phyloP scores from a whole-genome alignment of 2,329 filamentous ascomycete species.

The Colletotrichum ledebouriae region DNA sequence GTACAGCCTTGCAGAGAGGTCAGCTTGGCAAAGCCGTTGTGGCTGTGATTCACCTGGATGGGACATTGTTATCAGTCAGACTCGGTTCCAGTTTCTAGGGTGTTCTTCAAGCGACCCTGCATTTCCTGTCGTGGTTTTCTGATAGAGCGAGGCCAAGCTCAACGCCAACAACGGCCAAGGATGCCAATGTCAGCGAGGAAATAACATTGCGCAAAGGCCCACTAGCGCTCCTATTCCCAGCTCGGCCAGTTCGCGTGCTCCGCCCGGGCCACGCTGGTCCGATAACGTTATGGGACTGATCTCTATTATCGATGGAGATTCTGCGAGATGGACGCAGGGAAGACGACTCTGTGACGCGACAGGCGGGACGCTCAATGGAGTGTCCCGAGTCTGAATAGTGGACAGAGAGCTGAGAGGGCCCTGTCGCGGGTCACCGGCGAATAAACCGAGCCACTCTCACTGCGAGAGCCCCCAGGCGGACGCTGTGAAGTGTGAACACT shows the following conservation, averaged over 20 bases:
- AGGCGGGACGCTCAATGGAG: neutral
- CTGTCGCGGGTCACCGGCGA: constrained; percentile 28
- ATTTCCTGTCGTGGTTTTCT: neutral
- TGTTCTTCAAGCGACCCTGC: constrained; percentile 25
- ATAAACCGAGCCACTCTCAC: constrained; percentile 29
- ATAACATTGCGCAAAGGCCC: neutral
- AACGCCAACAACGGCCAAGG: neutral
- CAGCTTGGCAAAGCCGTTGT: constrained; percentile 39
- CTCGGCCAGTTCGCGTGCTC: neutral
- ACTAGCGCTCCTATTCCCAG: neutral
- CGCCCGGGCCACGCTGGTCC: constrained; percentile 8
- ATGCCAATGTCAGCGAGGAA: neutral
- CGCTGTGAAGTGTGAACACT: too few relatives aligned
- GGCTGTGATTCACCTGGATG: constrained; percentile 26
- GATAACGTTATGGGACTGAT: neutral
- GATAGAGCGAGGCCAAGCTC: neutral
- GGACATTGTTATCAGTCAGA: constrained; percentile 25
- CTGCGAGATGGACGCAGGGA: neutral
- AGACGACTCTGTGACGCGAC: constrained; percentile 1
- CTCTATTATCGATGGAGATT: neutral
- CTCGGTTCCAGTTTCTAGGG: neutral
- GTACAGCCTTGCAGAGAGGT: neutral
- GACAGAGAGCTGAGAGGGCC: neutral
- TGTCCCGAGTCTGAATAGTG: neutral
- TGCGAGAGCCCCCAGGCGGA: neutral